Conservation (phyloP, 176 grass and related monocot species). For the Oryza coarctata region DNA sequence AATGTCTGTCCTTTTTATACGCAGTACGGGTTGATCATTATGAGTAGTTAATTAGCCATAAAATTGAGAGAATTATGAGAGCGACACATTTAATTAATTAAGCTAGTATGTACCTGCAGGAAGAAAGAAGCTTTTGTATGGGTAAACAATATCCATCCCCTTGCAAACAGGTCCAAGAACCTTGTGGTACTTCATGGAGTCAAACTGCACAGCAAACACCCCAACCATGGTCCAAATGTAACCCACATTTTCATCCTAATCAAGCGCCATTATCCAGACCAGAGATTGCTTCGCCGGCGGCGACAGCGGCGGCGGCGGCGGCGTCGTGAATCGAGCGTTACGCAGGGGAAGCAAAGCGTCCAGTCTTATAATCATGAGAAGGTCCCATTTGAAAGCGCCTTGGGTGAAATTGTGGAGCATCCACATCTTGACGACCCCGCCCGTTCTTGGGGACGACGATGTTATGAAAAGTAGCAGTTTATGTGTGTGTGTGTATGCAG, state of each 20-base stretch:
- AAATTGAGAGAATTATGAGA: too few species aligned
- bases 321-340: not conserved
- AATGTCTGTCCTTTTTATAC: too few species aligned
- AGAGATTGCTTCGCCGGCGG: not conserved
- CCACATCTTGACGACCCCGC: not conserved
- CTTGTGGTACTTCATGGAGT: not conserved
- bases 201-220: not conserved
- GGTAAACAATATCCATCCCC: not conserved
- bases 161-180: not conserved
- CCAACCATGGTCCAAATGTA: not conserved
- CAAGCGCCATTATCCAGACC: not conserved
- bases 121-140: not conserved
- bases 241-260: not conserved
- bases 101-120: not conserved
- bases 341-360: not conserved
- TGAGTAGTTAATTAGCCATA: too few species aligned
- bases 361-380: not conserved
- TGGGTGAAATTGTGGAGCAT: not conserved
- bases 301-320: not conserved
- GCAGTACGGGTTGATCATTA: too few species aligned
- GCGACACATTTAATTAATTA: not conserved
- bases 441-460: not conserved
- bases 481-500: too few species aligned
- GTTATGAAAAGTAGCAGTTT: too few species aligned
- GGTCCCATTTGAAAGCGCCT: not conserved